A percentile compares a stretch with the other conserved stretches of the same genome.
Conservation (phyloP, 1,284 basidiomycete genomes). For the Schizophyllum amplum region DNA sequence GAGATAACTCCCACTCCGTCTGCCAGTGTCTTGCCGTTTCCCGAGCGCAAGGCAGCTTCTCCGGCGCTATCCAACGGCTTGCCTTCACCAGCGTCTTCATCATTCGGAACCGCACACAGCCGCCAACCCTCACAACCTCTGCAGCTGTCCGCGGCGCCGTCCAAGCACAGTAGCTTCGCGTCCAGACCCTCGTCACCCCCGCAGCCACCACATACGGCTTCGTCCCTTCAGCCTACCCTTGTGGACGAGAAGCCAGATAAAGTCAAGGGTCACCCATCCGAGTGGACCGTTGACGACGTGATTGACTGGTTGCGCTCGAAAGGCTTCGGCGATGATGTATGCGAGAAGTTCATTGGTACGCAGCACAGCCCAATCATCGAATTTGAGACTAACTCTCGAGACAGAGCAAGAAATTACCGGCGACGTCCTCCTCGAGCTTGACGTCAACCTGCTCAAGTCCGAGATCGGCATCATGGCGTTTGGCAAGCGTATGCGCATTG, state of each 20-base stretch:
- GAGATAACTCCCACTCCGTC: neutral
- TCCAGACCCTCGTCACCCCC: slow-evolving; percentile 12
- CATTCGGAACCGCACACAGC: neutral
- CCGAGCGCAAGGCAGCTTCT: neutral
- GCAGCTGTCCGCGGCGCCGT: slow-evolving; percentile 1
- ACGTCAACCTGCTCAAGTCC: slow-evolving; percentile 84
- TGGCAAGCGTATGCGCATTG: slow-evolving; percentile 90
- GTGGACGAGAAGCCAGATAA: slow-evolving; percentile 19
- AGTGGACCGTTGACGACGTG: slow-evolving; percentile 89
- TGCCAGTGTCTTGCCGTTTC: neutral
- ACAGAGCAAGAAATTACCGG: slow-evolving; percentile 97
- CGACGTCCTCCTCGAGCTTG: slow-evolving; percentile 92
- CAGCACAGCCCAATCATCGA: slow-evolving; percentile 9
- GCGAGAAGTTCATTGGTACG: slow-evolving; percentile 80
- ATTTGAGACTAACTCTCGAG: slow-evolving; percentile 6
- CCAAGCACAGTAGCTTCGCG: slow-evolving; percentile 14
- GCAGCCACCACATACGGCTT: slow-evolving; percentile 11
- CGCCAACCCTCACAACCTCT: neutral
- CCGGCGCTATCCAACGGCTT: slow-evolving; percentile 23
- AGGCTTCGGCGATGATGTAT: slow-evolving; percentile 79
- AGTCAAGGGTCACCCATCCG: slow-evolving; percentile 39
- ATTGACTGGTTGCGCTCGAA: slow-evolving; percentile 82
- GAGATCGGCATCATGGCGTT: slow-evolving; percentile 95
- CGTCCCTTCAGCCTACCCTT: slow-evolving; percentile 7
- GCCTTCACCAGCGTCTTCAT: slow-evolving; percentile 5